Percentiles rank a stretch among this genome's conserved stretches.
Evolutionary conservation across 2,329 filamentous ascomycete species (phyloP).

Genomic region (Cladosporium sp.): DNA sequence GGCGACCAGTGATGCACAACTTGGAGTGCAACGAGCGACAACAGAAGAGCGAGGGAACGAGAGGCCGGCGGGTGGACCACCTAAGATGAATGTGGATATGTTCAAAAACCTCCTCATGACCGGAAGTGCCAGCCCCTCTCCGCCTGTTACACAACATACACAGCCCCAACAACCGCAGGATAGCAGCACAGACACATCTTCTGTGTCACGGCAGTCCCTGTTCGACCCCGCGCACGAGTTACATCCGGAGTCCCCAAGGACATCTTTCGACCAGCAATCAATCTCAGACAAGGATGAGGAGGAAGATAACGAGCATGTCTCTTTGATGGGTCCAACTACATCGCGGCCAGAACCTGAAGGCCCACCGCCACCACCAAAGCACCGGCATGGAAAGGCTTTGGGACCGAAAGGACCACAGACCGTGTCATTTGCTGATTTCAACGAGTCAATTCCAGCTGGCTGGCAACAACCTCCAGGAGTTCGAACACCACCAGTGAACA

Average conservation of each 20-base stretch:
- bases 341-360: slow-evolving; percentile 50
- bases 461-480: slow-evolving; percentile 23
- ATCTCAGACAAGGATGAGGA: slow-evolving; percentile 26
- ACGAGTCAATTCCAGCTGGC: slow-evolving; percentile 32
- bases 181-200: slow-evolving; percentile 57
- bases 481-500: slow-evolving; percentile 24
- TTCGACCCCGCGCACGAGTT: slow-evolving; percentile 50
- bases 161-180: slow-evolving; percentile 25
- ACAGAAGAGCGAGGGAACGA: slow-evolving; percentile 14
- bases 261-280: slow-evolving; percentile 51
- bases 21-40: slow-evolving; percentile 19
- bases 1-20: slow-evolving; percentile 31
- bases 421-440: slow-evolving; percentile 36
- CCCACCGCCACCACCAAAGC: slow-evolving; percentile 70
- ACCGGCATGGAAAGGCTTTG: slow-evolving; percentile 71
- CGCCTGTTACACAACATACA: slow-evolving; percentile 20
- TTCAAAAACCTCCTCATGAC: slow-evolving; percentile 75
- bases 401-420: slow-evolving; percentile 44
- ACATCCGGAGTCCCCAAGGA: slow-evolving; percentile 53
- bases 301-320: slow-evolving; percentile 42
- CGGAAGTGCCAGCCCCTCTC: slow-evolving; percentile 52
- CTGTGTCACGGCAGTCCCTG: slow-evolving; percentile 56
- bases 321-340: slow-evolving; percentile 35
- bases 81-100: slow-evolving; percentile 68
- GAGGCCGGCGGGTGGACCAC: slow-evolving; percentile 19